These are phyloP conservation scores for Trematosphaeria pertusa DNA, from an alignment of 2,329 filamentous ascomycete genomes.

Conservation along the genomic window DNA sequence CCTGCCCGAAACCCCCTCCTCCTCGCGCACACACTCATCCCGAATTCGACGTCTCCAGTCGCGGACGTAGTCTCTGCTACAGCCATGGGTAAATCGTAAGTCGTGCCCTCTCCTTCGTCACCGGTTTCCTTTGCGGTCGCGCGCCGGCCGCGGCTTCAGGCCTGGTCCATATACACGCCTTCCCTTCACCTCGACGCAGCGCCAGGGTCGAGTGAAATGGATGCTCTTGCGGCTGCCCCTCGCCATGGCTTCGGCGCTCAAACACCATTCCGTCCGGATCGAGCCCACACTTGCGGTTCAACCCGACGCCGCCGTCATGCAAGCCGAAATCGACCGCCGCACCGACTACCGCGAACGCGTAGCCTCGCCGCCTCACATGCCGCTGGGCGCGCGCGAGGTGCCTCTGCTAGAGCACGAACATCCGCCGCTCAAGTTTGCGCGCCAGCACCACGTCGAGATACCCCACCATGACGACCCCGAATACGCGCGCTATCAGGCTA, in stretches of 20 bases:
- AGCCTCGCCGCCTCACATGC: constrained; percentile 16
- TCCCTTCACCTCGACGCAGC: not conserved
- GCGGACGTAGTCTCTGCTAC: not conserved
- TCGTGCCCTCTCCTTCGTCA: constrained; percentile 27
- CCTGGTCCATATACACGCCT: too few species aligned
- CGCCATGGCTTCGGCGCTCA: constrained; percentile 16
- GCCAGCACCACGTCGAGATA: constrained; percentile 27
- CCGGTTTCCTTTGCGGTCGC: not conserved
- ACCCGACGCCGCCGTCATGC: constrained; percentile 16
- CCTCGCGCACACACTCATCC: constrained; percentile 5
- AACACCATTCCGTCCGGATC: constrained; percentile 2
- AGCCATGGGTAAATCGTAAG: constrained; percentile 53
- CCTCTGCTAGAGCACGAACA: constrained; percentile 32
- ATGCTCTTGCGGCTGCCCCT: not conserved
- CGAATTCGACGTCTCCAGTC: not conserved
- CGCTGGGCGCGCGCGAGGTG: constrained; percentile 24
- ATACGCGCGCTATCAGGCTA: constrained; percentile 33
- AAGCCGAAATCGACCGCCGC: constrained; percentile 11
- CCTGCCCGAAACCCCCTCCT: constrained; percentile 5
- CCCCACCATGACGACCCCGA: constrained; percentile 32
- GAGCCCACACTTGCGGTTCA: constrained; percentile 6
- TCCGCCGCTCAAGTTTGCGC: constrained; percentile 41
- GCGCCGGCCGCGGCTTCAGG: constrained; percentile 14
- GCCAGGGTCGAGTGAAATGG: not conserved
- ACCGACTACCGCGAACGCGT: constrained; percentile 10